Conservation (phyloP, 352 stramenopile genomes). For the Phytophthora citrophthora region DNA sequence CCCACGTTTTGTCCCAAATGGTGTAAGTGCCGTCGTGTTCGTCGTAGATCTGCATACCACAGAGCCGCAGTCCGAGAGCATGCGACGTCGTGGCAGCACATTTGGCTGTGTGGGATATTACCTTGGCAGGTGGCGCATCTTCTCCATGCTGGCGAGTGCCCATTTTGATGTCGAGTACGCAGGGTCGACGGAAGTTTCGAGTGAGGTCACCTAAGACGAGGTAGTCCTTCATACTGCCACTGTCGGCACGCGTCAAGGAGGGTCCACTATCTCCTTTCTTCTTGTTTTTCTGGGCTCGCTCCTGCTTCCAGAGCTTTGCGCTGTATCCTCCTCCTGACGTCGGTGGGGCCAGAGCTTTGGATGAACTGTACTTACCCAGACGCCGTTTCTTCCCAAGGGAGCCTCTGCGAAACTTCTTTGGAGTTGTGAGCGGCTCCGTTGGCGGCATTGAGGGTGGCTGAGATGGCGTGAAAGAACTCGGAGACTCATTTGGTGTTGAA, state of each 20-base stretch:
- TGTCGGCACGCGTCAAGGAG: slow-evolving; percentile 18
- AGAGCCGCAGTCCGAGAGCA: slow-evolving; percentile 69
- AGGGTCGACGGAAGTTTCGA: slow-evolving; percentile 62
- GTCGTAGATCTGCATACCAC: slow-evolving; percentile 86
- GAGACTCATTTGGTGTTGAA: slow-evolving; percentile 7
- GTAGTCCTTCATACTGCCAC: slow-evolving; percentile 47
- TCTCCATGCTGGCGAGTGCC: slow-evolving; percentile 78
- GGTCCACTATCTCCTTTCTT: slow-evolving; percentile 8
- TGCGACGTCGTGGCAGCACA: slow-evolving; percentile 79
- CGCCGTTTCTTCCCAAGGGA: slow-evolving; percentile 49
- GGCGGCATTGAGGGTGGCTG: slow-evolving; percentile 8
- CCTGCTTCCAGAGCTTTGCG: slow-evolving; percentile 67
- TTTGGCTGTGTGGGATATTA: slow-evolving; percentile 72
- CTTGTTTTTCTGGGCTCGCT: slow-evolving; percentile 37
- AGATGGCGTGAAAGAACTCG: slow-evolving; percentile 4
- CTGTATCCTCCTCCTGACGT: slow-evolving; percentile 52
- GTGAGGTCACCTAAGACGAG: slow-evolving; percentile 78
- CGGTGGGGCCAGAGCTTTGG: slow-evolving; percentile 6
- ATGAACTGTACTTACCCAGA: slow-evolving; percentile 27
- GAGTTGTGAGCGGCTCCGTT: slow-evolving; percentile 7
- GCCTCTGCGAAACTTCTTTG: slow-evolving; percentile 25
- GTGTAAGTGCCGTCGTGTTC: slow-evolving; percentile 60
- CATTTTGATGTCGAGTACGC: slow-evolving; percentile 87
- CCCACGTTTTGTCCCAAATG: slow-evolving; percentile 85
- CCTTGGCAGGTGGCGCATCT: slow-evolving; percentile 71